Base-by-base conservation (phyloP, 129 eudicot genomes). In the Lactuca saligna region DNA sequence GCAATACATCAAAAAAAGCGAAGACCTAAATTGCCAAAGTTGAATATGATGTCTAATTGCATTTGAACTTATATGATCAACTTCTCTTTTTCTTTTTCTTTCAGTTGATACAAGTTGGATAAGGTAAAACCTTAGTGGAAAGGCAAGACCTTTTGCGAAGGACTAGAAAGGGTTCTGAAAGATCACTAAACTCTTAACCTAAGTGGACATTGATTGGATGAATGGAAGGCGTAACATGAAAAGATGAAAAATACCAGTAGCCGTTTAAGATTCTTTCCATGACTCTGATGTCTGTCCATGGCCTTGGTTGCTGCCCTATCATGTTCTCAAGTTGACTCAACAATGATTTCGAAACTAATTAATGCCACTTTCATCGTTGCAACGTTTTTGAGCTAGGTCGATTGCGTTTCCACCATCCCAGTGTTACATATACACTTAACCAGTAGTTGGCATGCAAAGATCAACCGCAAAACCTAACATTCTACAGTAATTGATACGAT, bases 391-490 rank as follows among this genome's bases (percentile, higher is more conserved):
- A 42, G 29, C 49, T 9, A 42, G 49, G 12, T 42, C 0, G 13
- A 42, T 42, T 8, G 49, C 13, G 13, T 42, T 42, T 42, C 49
- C 49, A 25, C 3, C 14, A 42, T 42, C 49, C 49, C 14, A 9
- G 12, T 42, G 13, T 42, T 42, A 76, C 89, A 72, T 83, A 89
- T 83, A 89, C 66, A 86, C 58, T 64, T 83, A 85, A 68, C 84
- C 90, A 8, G 89, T 90, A 51, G 81, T 86, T 69, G 95, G 86
- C 34, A 79, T 86, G 88, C 91, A 78, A 74, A 84, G 96, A 56
- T 73, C 61, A 63, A 70, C 67, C 73, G 17, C 68, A 65, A 61
- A 67, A 61, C 55, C 69, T 50, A 78, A 61, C 50, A 48, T 55
- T 65, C 25, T 17, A 46, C 46, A 44, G 51, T n/a, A 15, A 54